A percentile compares a stretch with the other conserved stretches of the same genome.
Conservation (phyloP, 306 rosid genomes). For the Phaseolus lunatus region DNA sequence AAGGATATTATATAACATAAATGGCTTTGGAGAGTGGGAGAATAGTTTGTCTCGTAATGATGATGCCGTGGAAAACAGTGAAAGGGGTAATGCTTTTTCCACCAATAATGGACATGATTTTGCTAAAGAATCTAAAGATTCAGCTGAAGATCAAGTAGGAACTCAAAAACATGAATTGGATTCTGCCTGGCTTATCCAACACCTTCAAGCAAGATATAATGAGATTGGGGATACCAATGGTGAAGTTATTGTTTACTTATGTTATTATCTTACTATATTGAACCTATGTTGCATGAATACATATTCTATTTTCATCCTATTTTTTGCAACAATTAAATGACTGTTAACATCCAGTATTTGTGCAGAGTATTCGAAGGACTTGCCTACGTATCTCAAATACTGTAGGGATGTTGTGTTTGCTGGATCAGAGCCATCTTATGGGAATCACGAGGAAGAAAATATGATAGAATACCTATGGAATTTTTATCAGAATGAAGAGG, state of each 20-base stretch:
- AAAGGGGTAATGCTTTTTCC: constrained; percentile 42
- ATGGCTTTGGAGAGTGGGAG: constrained; percentile 94
- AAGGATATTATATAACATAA: constrained; percentile 71
- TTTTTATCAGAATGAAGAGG: constrained; percentile 70
- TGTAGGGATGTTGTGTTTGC: constrained; percentile 82
- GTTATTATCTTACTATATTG: not conserved
- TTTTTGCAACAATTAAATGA: not conserved
- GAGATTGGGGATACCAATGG: constrained; percentile 64
- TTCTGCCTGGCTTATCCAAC: constrained; percentile 62
- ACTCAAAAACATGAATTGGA: constrained; percentile 53
- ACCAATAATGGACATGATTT: constrained; percentile 34
- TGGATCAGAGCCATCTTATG: constrained; percentile 69
- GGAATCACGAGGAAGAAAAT: constrained; percentile 69
- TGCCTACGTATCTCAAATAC: constrained; percentile 75
- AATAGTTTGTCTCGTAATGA: constrained; percentile 56
- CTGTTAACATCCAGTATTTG: constrained; percentile 24
- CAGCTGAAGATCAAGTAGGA: constrained; percentile 35
- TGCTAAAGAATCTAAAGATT: constrained; percentile 29
- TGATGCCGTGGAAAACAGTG: constrained; percentile 48
- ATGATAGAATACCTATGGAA: constrained; percentile 66
- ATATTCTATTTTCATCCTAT: not conserved
- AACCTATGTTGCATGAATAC: not conserved
- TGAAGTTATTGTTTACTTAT: constrained; percentile 45
- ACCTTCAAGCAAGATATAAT: constrained; percentile 66
- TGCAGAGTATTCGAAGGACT: constrained; percentile 76